Evolutionary conservation across 1,284 basidiomycete species (phyloP), one percentile per base, ranked within the genome.

Genomic region (Volvariella volvacea): DNA sequence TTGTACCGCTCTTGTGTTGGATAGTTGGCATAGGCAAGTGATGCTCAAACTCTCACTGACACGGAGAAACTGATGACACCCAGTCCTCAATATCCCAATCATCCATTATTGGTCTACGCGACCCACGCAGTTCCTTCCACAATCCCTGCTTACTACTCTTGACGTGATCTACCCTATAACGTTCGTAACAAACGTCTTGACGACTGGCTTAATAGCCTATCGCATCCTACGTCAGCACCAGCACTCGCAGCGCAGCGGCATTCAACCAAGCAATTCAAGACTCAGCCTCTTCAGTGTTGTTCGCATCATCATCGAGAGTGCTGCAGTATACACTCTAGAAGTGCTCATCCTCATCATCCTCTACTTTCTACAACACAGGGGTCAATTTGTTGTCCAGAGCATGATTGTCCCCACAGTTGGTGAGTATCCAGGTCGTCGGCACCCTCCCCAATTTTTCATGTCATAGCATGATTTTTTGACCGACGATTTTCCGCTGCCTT

Each of bases 371-470:
- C 34, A 48, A 14, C 44, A 52, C 39, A 51, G 43, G 12, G 43
- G 48, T 16, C 49, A 51, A 37, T 48, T 50, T 17, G 48, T 57
- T 20, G 36, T 57, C 9, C 53, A 55, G 25, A 37, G 41, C 16
- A 50, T 55, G 12, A 50, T 59, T 8, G 50, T 59, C 9, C 60
- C 60, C 2, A 59, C 56, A 45, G 55, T 58, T 20, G 60, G 60
- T 59, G 40, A 48, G 52, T 28, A 31, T n/a, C n/a, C n/a, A n/a
- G n/a, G n/a, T n/a, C 12, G 22, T 43, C n/a, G 47, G 25, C 4
- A 20, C 43, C 25, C 32, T 32, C 8, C 46, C 15, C 16, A 15
- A 39, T 33, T 41, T 38, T 17, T 17, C 4, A 20, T 3, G 22
- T 19, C 36, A 14, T n/a, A n/a, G 12, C 12, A 6, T 28, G 25